phyloP scores from a whole-genome alignment of 495 filamentous ascomycete genomes.

The Neurospora intermedia region DNA sequence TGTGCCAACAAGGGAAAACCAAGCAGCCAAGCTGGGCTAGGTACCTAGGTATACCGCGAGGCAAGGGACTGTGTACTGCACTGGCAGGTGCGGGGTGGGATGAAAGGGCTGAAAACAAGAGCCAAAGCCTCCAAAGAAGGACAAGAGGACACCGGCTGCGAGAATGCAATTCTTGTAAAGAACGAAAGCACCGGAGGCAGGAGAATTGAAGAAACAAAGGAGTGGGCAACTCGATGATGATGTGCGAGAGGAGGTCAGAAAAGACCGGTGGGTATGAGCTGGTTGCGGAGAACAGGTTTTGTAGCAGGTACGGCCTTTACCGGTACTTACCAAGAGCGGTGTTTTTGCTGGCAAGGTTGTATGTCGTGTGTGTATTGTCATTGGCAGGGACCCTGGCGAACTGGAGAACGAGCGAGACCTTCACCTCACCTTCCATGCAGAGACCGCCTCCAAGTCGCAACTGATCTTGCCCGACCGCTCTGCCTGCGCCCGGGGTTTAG shows the following conservation, averaged over 20 bases:
- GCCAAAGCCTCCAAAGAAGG: not conserved
- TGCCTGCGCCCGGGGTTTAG: not conserved
- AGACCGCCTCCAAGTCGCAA: not conserved
- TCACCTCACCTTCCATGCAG: not conserved
- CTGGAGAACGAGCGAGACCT: not conserved
- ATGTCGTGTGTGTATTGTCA: not conserved
- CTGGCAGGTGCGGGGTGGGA: not conserved
- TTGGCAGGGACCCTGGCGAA: not conserved
- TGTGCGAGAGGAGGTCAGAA: not conserved
- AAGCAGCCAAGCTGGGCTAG: not conserved
- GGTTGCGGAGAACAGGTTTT: conserved; percentile 1
- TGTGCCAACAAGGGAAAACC: not conserved
- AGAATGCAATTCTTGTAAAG: not conserved
- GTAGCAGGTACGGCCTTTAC: not conserved
- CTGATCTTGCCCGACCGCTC: not conserved
- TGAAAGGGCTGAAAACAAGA: not conserved
- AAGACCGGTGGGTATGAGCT: not conserved
- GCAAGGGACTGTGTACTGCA: not conserved
- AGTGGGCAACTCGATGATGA: not conserved
- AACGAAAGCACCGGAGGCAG: not conserved
- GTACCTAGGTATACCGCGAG: not conserved
- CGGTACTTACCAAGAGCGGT: not conserved
- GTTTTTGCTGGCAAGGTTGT: not conserved
- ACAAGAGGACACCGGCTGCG: not conserved
- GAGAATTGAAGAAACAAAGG: not conserved